phyloP scores from a whole-genome alignment of 2,329 filamentous ascomycete genomes.

The Thelonectria olida region DNA sequence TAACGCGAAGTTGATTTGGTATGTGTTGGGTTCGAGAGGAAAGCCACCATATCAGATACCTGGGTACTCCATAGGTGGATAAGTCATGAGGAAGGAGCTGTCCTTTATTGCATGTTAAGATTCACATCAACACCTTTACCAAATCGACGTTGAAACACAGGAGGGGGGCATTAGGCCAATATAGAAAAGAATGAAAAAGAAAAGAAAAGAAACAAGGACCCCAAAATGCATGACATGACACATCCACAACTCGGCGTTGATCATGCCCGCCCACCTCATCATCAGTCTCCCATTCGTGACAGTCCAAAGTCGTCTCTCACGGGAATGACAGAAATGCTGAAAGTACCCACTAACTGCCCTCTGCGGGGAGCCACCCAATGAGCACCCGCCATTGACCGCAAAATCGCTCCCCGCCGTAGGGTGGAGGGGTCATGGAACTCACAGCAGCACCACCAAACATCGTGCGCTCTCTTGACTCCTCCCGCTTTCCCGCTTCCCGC shows the following conservation, averaged over 20 bases:
- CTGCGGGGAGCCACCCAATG: constrained; percentile 12
- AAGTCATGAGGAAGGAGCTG: too few relatives aligned
- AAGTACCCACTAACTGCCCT: constrained; percentile 20
- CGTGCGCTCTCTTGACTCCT: constrained; percentile 11
- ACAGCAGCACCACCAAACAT: constrained; percentile 28
- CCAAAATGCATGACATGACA: constrained; percentile 17
- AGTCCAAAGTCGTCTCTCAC: neutral
- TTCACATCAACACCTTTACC: too few relatives aligned
- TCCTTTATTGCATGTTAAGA: too few relatives aligned
- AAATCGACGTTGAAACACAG: too few relatives aligned
- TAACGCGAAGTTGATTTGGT: neutral
- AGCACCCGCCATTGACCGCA: constrained; percentile 5
- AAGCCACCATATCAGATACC: neutral
- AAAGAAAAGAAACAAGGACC: neutral
- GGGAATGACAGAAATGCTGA: neutral
- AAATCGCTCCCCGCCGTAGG: neutral
- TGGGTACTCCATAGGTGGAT: too few relatives aligned
- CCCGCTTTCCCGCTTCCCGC: constrained; percentile 25
- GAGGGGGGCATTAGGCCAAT: too few relatives aligned
- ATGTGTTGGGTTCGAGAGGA: neutral
- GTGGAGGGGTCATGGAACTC: constrained; percentile 22
- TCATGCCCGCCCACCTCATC: neutral
- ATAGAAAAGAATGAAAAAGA: neutral
- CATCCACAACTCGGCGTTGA: constrained; percentile 1
- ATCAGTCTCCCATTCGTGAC: too few relatives aligned